These are phyloP conservation scores for Sequoia sempervirens DNA, from an alignment of 75 land plant species.

Conservation along the genomic window DNA sequence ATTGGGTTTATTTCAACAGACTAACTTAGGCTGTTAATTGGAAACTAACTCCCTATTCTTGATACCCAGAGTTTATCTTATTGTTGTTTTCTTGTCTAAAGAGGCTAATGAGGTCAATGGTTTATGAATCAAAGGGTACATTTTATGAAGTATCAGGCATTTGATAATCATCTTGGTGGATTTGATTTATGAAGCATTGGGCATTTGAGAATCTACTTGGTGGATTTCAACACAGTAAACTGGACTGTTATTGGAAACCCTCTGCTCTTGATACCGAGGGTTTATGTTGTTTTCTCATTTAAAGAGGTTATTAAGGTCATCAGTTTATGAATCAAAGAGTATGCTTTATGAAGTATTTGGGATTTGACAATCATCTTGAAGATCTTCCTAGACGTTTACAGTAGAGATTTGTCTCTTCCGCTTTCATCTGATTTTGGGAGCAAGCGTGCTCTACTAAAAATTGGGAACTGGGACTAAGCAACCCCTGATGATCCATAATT, in stretches of 20 bases:
- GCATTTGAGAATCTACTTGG: no score
- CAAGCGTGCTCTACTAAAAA: no score
- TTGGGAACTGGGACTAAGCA: no score
- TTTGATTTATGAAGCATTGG: no score
- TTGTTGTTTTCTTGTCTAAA: background rate
- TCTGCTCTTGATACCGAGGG: background rate
- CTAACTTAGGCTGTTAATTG: background rate
- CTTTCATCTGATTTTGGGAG: no score
- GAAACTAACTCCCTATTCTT: background rate
- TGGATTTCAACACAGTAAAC: background rate
- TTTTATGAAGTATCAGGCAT: background rate
- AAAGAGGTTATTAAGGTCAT: background rate
- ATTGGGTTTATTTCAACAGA: background rate
- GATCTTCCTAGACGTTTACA: no score
- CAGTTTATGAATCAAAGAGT: background rate
- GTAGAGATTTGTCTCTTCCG: no score
- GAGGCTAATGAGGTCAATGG: background rate
- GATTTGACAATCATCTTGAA: background rate
- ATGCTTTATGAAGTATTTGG: background rate
- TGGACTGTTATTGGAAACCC: background rate
- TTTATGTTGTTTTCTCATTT: background rate
- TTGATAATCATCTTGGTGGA: no score
- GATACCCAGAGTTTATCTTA: background rate
- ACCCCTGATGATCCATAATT: no score
- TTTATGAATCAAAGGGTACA: no score